Conservation (phyloP, 305 asterid genomes). For the Fraxinus floribunda region DNA sequence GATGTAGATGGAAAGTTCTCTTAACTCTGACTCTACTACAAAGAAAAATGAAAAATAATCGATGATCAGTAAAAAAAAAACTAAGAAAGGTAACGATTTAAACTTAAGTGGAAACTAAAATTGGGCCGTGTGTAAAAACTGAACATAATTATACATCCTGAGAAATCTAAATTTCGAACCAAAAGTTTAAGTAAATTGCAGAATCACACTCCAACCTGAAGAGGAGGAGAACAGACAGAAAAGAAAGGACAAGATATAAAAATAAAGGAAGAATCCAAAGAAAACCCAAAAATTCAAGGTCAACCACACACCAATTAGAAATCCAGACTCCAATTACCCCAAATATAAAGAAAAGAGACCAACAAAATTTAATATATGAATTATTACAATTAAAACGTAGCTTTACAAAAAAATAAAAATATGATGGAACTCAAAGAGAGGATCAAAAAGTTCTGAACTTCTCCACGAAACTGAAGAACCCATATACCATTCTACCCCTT, state of each 20-base stretch:
- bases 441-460: constrained; percentile 7
- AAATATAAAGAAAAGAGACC: not conserved
- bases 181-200: constrained; percentile 19
- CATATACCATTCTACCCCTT: constrained; percentile 10
- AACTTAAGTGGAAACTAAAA: constrained; percentile 18
- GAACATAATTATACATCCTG: constrained; percentile 20
- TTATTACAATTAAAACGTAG: not conserved
- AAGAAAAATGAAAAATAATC: not conserved
- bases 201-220: constrained; percentile 12
- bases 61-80: constrained; percentile 16
- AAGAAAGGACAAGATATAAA: constrained; percentile 12
- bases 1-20: constrained; percentile 20
- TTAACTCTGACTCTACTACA: constrained; percentile 28
- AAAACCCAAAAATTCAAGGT: constrained; percentile 26
- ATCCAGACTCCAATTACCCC: constrained; percentile 16
- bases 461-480: constrained; percentile 16
- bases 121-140: constrained; percentile 39
- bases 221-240: constrained; percentile 11
- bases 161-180: constrained; percentile 16
- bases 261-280: constrained; percentile 9
- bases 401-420: not conserved
- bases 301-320: constrained; percentile 27
- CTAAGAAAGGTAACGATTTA: constrained; percentile 10
- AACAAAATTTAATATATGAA: not conserved
- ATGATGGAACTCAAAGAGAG: not conserved